Percentiles rank a stretch among this genome's conserved stretches.
Evolutionary conservation across 176 grass and related monocot genomes (phyloP).

Genomic region (Bromus sterilis): DNA sequence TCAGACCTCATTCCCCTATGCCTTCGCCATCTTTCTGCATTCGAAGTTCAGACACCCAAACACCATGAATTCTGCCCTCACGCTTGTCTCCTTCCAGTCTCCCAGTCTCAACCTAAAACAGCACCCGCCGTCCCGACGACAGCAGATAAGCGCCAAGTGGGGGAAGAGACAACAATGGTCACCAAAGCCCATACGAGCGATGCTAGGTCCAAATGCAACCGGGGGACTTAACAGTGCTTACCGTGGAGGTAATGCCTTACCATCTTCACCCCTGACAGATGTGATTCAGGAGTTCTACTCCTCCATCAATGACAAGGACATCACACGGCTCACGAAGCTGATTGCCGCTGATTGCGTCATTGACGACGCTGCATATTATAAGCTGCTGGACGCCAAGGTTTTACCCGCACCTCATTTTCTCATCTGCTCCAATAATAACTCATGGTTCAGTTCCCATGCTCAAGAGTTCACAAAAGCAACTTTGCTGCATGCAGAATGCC

Average conservation of each 20-base stretch:
- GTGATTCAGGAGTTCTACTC: conserved; percentile 49
- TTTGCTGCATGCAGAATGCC: conserved; percentile 34
- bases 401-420: conserved; percentile 8
- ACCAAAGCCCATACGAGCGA: conserved; percentile 5
- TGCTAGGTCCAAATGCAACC: neutral
- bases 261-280: conserved; percentile 18
- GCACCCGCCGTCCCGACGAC: neutral
- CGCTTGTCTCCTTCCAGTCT: conserved; percentile 11
- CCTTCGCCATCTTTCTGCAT: conserved; percentile 11
- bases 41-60: neutral
- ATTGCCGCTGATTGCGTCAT: conserved; percentile 46
- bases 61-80: conserved; percentile 33
- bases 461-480: neutral
- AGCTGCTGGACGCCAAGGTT: conserved; percentile 61
- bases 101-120: neutral
- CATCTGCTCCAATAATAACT: neutral
- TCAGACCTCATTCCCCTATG: neutral
- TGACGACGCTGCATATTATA: conserved; percentile 45
- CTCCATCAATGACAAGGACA: conserved; percentile 54
- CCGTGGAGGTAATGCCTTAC: neutral
- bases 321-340: conserved; percentile 37
- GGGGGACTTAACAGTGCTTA: neutral
- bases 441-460: neutral
- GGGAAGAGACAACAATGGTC: neutral
- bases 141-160: neutral